Percentiles rank a stretch among this genome's conserved stretches.
Conservation (phyloP, 2,329 filamentous ascomycete genomes). For the Colletotrichum musicola region DNA sequence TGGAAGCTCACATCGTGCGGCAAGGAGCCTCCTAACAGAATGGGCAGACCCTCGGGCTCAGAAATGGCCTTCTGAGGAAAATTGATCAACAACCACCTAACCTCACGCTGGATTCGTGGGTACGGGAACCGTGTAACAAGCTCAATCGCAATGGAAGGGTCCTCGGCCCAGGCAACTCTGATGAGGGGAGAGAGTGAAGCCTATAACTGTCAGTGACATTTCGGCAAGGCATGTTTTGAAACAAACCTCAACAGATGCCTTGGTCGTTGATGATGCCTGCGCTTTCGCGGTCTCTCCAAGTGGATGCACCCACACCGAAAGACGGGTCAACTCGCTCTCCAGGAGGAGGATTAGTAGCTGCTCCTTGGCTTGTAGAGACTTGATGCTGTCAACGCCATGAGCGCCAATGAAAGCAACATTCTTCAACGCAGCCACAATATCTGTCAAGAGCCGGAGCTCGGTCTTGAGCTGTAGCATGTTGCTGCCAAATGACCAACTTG, state of each 20-base stretch:
- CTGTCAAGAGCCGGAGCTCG: slow-evolving; percentile 83
- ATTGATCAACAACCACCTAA: slow-evolving; percentile 83
- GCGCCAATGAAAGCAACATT: slow-evolving; percentile 71
- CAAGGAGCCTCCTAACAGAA: slow-evolving; percentile 82
- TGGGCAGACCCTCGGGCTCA: slow-evolving; percentile 84
- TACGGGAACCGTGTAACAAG: slow-evolving; percentile 84
- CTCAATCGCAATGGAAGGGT: slow-evolving; percentile 88
- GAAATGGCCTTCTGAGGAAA: slow-evolving; percentile 85
- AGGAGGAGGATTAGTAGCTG: slow-evolving; percentile 84
- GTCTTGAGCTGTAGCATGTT: slow-evolving; percentile 95
- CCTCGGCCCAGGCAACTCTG: slow-evolving; percentile 87
- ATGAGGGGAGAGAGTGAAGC: slow-evolving; percentile 73
- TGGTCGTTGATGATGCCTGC: slow-evolving; percentile 24
- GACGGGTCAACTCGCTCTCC: slow-evolving; percentile 84
- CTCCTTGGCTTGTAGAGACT: slow-evolving; percentile 81
- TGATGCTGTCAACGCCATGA: slow-evolving; percentile 65
- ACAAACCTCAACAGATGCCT: slow-evolving; percentile 52
- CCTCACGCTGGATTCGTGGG: slow-evolving; percentile 77
- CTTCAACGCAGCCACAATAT: slow-evolving; percentile 78
- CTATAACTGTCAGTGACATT: slow-evolving; percentile 49
- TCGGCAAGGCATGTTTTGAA: neutral
- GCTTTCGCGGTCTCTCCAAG: slow-evolving; percentile 66
- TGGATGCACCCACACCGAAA: slow-evolving; percentile 92
- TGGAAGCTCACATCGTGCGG: slow-evolving; percentile 86
- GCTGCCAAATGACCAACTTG: slow-evolving; percentile 95